Conservation (phyloP, 192 early-diverging fungal species). For the Phlyctochytrium arcticum region DNA sequence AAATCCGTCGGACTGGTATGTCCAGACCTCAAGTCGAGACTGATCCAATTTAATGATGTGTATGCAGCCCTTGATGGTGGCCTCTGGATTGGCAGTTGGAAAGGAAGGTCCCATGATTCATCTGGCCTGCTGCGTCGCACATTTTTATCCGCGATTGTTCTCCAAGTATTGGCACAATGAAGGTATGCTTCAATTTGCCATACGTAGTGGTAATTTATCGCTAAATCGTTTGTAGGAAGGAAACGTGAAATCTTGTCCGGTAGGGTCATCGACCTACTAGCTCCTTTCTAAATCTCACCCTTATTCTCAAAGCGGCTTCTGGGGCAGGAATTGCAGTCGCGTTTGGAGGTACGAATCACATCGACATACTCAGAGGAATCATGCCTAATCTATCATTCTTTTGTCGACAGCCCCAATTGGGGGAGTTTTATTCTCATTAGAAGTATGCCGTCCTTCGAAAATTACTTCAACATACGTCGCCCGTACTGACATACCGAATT, state of each 20-base stretch:
- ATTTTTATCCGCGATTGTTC: slow-evolving; percentile 80
- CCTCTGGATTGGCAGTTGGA: slow-evolving; percentile 85
- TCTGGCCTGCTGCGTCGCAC: slow-evolving; percentile 84
- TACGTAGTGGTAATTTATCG: neutral
- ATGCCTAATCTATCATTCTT: slow-evolving; percentile 1
- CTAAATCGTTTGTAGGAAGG: slow-evolving; percentile 53
- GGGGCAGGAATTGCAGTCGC: slow-evolving; percentile 93
- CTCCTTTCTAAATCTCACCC: neutral
- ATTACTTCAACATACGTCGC: neutral
- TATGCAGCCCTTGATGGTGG: slow-evolving; percentile 68
- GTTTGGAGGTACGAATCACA: slow-evolving; percentile 59
- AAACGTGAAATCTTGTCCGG: slow-evolving; percentile 86
- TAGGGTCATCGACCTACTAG: slow-evolving; percentile 7
- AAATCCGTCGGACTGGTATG: slow-evolving; percentile 80
- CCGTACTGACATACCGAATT: neutral
- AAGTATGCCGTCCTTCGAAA: slow-evolving; percentile 34
- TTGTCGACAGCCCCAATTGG: slow-evolving; percentile 76
- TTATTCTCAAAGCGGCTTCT: slow-evolving; percentile 59
- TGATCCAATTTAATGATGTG: neutral
- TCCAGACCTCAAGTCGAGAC: neutral
- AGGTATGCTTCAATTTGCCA: slow-evolving; percentile 25
- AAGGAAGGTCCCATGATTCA: slow-evolving; percentile 97
- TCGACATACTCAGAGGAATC: neutral
- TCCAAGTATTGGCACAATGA: slow-evolving; percentile 91
- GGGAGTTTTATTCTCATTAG: slow-evolving; percentile 89